A percentile compares a stretch with the other conserved stretches of the same genome.
Evolutionary conservation across 257 asterid species (phyloP).

Genomic region (Ilex asprella): DNA sequence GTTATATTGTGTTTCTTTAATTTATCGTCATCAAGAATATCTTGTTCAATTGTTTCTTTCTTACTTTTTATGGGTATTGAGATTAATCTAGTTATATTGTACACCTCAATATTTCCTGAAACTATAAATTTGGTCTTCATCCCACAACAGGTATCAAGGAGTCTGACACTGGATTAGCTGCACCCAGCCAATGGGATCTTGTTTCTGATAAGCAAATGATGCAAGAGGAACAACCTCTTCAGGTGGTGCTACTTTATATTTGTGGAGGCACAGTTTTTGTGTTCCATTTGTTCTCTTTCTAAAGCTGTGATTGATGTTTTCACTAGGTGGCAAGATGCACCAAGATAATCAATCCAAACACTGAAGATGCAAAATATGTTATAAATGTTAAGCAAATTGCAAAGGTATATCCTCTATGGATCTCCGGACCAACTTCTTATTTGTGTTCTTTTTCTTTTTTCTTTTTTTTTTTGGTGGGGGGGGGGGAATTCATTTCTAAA

Average conservation of each 20-base stretch:
- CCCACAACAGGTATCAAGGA: background rate
- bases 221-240: constrained; percentile 99
- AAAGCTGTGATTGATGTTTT: constrained; percentile 1
- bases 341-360: constrained; percentile 80
- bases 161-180: constrained; percentile 60
- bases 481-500: background rate
- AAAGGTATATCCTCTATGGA: constrained; percentile 24
- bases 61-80: background rate
- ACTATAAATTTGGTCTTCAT: background rate
- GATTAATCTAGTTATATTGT: background rate
- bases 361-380: constrained; percentile 79
- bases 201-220: constrained; percentile 98
- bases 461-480: background rate
- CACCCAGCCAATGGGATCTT: constrained; percentile 99
- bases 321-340: constrained; percentile 89
- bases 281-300: background rate
- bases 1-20: background rate
- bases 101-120: background rate
- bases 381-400: constrained; percentile 84
- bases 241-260: constrained; percentile 32
- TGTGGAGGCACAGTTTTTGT: background rate
- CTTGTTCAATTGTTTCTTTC: background rate
- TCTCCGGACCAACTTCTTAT: background rate
- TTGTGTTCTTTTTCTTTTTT: background rate
- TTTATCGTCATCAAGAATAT: background rate